Evolutionary conservation across 1,139 yeast genomes (phyloP), one percentile per base, ranked within the genome.

Genomic region (Geotrichum histeridarum): DNA sequence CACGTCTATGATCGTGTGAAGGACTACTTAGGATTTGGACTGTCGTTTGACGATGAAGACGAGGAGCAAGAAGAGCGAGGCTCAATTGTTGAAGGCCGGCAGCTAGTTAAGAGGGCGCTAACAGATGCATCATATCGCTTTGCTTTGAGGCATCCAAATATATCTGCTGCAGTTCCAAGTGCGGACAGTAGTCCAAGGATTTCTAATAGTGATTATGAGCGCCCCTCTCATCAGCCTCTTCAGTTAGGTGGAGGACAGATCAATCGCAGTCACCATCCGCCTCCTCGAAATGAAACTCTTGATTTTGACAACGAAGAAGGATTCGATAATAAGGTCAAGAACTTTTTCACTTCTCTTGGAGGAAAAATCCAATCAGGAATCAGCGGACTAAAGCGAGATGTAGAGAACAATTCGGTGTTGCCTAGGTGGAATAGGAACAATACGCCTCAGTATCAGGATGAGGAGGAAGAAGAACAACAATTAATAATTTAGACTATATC

Each of bases 1-100:
- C 81, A 84, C 63, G 74, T 85, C n/a, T 86, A 84, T 67, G 93
- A 84, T 57, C 77, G 74, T 57, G 62, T 86, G 17, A 82, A 81
- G 69, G 75, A 74, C 58, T 76, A 64, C 56, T 62, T 75, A 54
- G 81, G 82, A 9, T 80, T 80, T 62, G 85, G 83, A 51, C 67
- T 81, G n/a, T 77, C 72, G 9, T 69, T 68, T 55, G 72, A 80
- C 62, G 81, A 76, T 7, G 72, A 73, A 33, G 78, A 77, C 55
- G 81, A 78, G 54, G 81, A 76, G 4, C 70, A 64, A 39, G 58
- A 57, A 43, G 50, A 56, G 39, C 52, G 58, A 51, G 64, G 65
- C 3, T 63, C 68, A 9, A 60, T 61, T 15, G 63, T 65, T 31
- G 72, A 70, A 54, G 77, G 77, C 42, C 63, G 72, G 8, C 73